Evolutionary conservation across 805 yeast genomes (phyloP), one percentile per base, ranked within the genome.

Genomic region (Wickerhamomyces subpelliculosus): DNA sequence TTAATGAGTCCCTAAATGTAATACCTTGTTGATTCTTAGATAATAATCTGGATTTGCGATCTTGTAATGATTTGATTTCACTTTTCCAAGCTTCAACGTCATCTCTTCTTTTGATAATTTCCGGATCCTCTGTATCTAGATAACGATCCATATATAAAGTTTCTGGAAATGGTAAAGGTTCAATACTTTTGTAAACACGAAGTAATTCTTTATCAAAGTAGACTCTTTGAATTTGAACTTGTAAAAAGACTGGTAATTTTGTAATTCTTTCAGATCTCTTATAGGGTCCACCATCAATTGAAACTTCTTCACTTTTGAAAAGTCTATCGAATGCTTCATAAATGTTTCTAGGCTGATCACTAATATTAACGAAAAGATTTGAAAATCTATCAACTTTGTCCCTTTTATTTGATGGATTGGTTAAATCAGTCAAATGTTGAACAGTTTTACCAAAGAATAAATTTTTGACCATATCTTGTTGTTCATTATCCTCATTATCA

Each of bases 151-250:
- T 75, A 56, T 84, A 89, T 8, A 93, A 60, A 10, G 68, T 75
- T 37, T 86, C 84, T 22, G 78, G 75, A 54, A 88, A 87, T 4
- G 89, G 89, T 34, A 93, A 68, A 8, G 88, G 94, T 40, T 83
- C 88, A 31, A 75, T 72, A 3, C 88, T 80, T 56, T 93, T 93
- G 52, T 85, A 85, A 0, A 95, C 86, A 60, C 80, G 72, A 36
- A 80, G 70, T 12, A 73, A 62, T 38, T 69, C 80, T 32, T 88
- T 70, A 54, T 93, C 96, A 57, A 81, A 93, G 56, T 86, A 85
- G 1, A 93, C 97, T 54, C 98, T 71, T 61, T 89, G 97, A 8
- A 93, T 84, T 55, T 93, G 98, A 35, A 93, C 75, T 57, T 93
- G 98, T 35, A 93, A 60, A 36, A 93, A 74, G 6, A 80, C 78